Conservation (phyloP, 345 rosid species). For the Aquilaria malaccensis region DNA sequence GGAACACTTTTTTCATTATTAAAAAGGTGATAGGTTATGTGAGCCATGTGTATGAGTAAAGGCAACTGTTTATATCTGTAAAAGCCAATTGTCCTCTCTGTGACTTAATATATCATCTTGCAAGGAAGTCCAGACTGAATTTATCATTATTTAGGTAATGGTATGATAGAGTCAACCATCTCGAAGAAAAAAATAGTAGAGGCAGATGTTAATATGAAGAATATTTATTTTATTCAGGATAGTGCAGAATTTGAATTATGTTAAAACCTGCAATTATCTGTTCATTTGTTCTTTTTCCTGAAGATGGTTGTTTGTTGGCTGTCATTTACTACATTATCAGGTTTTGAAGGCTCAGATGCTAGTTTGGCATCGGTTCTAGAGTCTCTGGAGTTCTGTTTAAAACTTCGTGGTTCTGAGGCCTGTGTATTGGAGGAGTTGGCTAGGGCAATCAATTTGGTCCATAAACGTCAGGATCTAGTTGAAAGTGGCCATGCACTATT, state of each 20-base stretch:
- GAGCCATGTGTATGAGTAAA: too few species aligned
- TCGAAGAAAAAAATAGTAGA: too few species aligned
- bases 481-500: conserved; percentile 78
- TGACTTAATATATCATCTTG: too few species aligned
- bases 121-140: too few species aligned
- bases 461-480: conserved; percentile 69
- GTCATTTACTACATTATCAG: conserved; percentile 24
- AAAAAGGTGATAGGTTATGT: too few species aligned
- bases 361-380: conserved; percentile 76
- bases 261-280: conserved; percentile 1
- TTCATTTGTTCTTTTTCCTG: neutral
- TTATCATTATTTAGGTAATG: too few species aligned
- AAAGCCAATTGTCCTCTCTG: too few species aligned
- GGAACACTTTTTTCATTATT: too few species aligned
- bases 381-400: conserved; percentile 84
- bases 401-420: conserved; percentile 93
- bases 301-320: neutral
- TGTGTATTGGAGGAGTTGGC: conserved; percentile 83
- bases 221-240: too few species aligned
- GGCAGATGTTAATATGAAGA: too few species aligned
- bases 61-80: too few species aligned
- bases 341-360: conserved; percentile 91
- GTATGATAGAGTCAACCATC: too few species aligned
- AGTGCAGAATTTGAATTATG: neutral
- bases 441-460: conserved; percentile 81